phyloP scores from a whole-genome alignment of 202 grass and related monocot species.

The Bolboschoenoplectus hybrid region DNA sequence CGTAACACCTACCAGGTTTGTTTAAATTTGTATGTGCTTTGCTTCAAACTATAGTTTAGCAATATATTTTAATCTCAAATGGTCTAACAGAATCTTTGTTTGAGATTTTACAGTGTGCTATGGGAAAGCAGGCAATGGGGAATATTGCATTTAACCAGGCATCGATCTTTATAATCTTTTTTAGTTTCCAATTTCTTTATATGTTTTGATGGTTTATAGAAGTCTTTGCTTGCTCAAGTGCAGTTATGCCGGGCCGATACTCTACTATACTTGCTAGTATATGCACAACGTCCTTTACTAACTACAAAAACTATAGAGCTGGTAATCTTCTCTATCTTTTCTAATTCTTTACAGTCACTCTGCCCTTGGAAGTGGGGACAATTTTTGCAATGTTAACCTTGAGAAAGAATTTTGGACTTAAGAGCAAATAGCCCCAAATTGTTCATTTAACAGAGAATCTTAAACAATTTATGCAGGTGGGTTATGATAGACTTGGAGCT shows the following conservation, averaged over 20 bases:
- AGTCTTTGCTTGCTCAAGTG: slow-evolving; percentile 36
- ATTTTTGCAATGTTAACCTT: background rate
- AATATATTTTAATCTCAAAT: slow-evolving; percentile 6
- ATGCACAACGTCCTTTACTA: slow-evolving; percentile 85
- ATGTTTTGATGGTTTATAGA: slow-evolving; percentile 40
- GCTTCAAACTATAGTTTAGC: slow-evolving; percentile 12
- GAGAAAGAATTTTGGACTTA: background rate
- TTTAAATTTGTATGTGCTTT: slow-evolving; percentile 7
- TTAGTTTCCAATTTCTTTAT: slow-evolving; percentile 7
- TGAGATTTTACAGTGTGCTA: slow-evolving; percentile 68
- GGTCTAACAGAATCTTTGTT: slow-evolving; percentile 38
- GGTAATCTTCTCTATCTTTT: slow-evolving; percentile 48
- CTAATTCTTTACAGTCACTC: background rate
- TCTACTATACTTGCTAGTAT: slow-evolving; percentile 87
- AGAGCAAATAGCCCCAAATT: background rate
- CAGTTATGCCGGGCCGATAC: slow-evolving; percentile 88
- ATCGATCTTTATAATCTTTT: slow-evolving; percentile 37
- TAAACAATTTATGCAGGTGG: slow-evolving; percentile 61
- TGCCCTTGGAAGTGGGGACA: background rate
- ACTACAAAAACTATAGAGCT: slow-evolving; percentile 99
- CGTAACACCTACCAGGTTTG: slow-evolving; percentile 96
- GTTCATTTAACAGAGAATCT: background rate
- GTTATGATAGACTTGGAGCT: slow-evolving; percentile 89
- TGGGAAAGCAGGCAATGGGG: slow-evolving; percentile 99
- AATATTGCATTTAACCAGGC: slow-evolving; percentile 97